Base-by-base conservation (phyloP, 2,329 filamentous ascomycete genomes). In the Aulographum hederae region DNA sequence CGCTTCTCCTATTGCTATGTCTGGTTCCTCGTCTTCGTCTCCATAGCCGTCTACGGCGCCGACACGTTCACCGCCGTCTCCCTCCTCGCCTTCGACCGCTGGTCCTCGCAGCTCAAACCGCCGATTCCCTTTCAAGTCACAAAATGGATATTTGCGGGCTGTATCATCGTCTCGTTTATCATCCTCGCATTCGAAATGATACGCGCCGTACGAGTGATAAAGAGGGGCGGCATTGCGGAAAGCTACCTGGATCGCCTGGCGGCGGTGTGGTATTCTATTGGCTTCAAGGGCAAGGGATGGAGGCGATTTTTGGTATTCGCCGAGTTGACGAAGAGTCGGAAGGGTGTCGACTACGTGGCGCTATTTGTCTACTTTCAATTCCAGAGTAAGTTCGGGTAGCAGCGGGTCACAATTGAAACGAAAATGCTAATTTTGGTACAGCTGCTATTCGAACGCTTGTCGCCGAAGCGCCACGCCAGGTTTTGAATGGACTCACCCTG, bases 31-130 rank as follows among this genome's bases (percentile, higher is more conserved):
- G 65, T 86, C 28, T 34, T 84, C 32, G 61, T 91, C 35, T 89
- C 82, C 3, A 51, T 86, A 31, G 76, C 80, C 28, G 84, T 93
- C 41, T 94, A 93, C 53, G 73, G 65, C 18, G 78, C 91, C 49
- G 86, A 95, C 56, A 84, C 75, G 38, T 95, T 94, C 50, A 94
- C 85, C 4, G 85, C 85, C 38, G 69, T 94, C 56, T 91, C 93
- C 39, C 64, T 98, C 26, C 67, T 98, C 31, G 78, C 69, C 34
- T 94, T 93, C 57, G 72, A 91, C 57, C 72, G 72, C 37, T 95
- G 85, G 85, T 80, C 81, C 1, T 81, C 78, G 32, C 67, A 80
- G 41, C 78, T 95, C 43, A 58, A 81, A 43, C 84, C 84, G 2
- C 67, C 69, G 26, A 77, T 95, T 40, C 68, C 73, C 3, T 72